phyloP scores from a whole-genome alignment of 1,284 basidiomycete genomes.

The Ustilago loliicola region DNA sequence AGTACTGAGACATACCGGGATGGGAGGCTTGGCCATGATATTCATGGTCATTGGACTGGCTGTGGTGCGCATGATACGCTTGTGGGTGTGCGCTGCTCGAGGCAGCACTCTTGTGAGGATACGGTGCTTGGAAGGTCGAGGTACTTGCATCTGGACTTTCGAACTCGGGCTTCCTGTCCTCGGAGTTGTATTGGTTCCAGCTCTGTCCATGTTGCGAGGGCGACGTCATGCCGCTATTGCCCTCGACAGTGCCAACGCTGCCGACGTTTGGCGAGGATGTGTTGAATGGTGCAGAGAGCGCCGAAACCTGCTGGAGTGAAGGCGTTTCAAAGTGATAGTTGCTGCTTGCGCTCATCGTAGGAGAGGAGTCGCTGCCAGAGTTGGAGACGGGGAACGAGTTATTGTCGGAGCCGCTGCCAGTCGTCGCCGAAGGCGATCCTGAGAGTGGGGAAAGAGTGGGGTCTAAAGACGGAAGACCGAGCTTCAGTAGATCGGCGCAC shows the following conservation, averaged over 20 bases:
- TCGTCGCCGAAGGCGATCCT: constrained; percentile 10
- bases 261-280: constrained; percentile 35
- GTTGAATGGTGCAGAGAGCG: constrained; percentile 22
- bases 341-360: constrained; percentile 38
- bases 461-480: constrained; percentile 22
- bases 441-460: constrained; percentile 1
- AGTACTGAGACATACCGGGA: constrained; percentile 31
- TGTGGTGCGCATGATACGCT: constrained; percentile 15
- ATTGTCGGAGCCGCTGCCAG: constrained; percentile 10
- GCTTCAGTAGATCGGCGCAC: constrained; percentile 17
- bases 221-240: constrained; percentile 24
- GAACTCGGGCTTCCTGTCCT: constrained; percentile 15
- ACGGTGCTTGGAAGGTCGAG: constrained; percentile 25
- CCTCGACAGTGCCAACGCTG: constrained; percentile 27
- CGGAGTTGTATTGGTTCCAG: constrained; percentile 27
- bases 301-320: constrained; percentile 33
- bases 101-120: constrained; percentile 16
- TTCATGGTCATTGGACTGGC: constrained; percentile 27
- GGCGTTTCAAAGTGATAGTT: constrained; percentile 41
- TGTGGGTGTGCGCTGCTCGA: constrained; percentile 12
- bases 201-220: constrained; percentile 29
- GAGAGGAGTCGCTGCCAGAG: constrained; percentile 30
- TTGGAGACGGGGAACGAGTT: constrained; percentile 12
- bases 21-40: constrained; percentile 23
- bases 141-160: constrained; percentile 17